Percentiles rank a stretch among this genome's conserved stretches.
These are phyloP conservation scores for Nothophoma quercina DNA, from an alignment of 2,329 filamentous ascomycete genomes.

Conservation along the genomic window DNA sequence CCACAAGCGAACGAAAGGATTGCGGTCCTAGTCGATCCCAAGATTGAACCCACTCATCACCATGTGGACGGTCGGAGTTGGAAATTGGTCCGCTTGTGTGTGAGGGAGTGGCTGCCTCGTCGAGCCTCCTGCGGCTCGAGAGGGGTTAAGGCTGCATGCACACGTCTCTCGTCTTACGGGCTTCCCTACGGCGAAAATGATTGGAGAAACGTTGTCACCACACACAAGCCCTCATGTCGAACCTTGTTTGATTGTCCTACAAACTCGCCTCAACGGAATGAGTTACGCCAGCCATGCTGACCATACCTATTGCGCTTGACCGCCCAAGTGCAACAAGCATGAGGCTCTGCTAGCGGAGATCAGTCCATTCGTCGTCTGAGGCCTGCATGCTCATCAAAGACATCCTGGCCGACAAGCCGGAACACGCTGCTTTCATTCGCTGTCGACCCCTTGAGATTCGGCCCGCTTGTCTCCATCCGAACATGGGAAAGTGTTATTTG, in stretches of 20 bases:
- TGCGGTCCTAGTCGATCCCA: background rate
- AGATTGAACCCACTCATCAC: background rate
- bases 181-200: conserved; percentile 6
- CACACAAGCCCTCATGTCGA: conserved; percentile 17
- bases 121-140: background rate
- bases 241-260: conserved; percentile 10
- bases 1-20: background rate
- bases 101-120: background rate
- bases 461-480: conserved; percentile 7
- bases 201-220: conserved; percentile 10
- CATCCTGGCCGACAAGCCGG: background rate
- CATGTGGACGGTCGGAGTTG: conserved; percentile 1
- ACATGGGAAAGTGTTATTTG: conserved; percentile 11
- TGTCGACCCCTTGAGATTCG: background rate
- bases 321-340: conserved; percentile 7
- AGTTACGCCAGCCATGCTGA: conserved; percentile 6
- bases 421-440: conserved; percentile 6
- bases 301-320: conserved; percentile 7
- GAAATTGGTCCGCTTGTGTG: conserved; percentile 9
- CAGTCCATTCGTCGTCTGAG: conserved; percentile 16
- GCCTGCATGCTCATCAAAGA: background rate
- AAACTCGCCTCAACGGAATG: background rate
- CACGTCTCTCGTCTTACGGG: conserved; percentile 7
- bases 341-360: conserved; percentile 30
- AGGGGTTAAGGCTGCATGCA: conserved; percentile 20